Base-by-base conservation (phyloP, 352 stramenopile species). In the Blastocystis sp. region DNA sequence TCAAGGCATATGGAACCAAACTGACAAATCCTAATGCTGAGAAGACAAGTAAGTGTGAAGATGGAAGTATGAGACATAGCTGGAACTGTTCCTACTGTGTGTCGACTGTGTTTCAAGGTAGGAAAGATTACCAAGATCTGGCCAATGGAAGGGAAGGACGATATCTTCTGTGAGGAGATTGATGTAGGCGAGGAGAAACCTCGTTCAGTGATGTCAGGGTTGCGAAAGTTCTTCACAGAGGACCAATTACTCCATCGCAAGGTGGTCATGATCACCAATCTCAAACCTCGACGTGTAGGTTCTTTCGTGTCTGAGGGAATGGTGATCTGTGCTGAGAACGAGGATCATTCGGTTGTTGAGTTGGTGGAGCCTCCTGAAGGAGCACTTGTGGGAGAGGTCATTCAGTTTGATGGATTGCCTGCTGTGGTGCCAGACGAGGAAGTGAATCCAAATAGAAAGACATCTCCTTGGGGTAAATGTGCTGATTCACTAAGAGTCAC, bases 131-230 rank as follows among this genome's bases (percentile, higher is more conserved):
- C 69, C 27, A 80, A 80, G 54, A 80, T 80, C 27, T 80, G 69
- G 69, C 14, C 57, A 37, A 66, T 80, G 1, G 69, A 80, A 37
- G 69, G 69, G 27, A 66, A 59, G 49, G 69, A 80, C 54, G 19
- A 97, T 88, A 91, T 99, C 0, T 98, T 94, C 89, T 98, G 95
- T 88, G 96, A 98, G 90, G 95, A 99, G 90, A 98, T 99, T 65
- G 95, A 98, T 89, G 91, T 98, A 42, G 96, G 96, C 27, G 93
- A 95, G 85, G 95, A 95, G 86, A 92, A 93, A 81, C 94, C 95
- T 35, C 93, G 96, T 86, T 91, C 92, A 74, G 96, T 99, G 83
- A 95, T 92, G 24, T 98, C 94, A 43, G 96, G 95, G 27, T 89
- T 99, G 73, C 91, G 94, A 65, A 89, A 92, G 57, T 97, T 97